A percentile compares a stretch with the other conserved stretches of the same genome.
Evolutionary conservation across 2,329 filamentous ascomycete species (phyloP).

Genomic region (Didymosphaeria variabile): DNA sequence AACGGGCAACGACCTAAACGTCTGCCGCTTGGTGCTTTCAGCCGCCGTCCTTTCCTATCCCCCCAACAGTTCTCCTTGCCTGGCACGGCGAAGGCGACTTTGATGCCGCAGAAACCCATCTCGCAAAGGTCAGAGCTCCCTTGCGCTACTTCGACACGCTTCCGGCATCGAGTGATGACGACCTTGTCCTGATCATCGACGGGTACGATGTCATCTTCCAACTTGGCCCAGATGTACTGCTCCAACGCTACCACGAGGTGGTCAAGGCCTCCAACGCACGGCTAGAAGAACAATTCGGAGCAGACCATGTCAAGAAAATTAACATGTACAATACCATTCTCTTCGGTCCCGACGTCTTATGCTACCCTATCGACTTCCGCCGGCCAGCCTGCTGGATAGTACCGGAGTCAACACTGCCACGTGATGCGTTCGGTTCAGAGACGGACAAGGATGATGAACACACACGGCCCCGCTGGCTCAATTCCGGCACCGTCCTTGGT

Average conservation of each 20-base stretch:
- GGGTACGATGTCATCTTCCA: slow-evolving; percentile 14
- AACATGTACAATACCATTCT: slow-evolving; percentile 9
- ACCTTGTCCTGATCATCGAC: slow-evolving; percentile 7
- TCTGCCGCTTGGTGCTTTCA: slow-evolving; percentile 6
- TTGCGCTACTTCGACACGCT: slow-evolving; percentile 11
- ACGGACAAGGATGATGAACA: slow-evolving; percentile 7
- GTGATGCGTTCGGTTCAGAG: neutral
- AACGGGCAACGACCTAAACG: slow-evolving; percentile 4
- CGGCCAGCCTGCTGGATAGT: slow-evolving; percentile 14
- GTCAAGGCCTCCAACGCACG: neutral
- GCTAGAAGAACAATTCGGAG: slow-evolving; percentile 1
- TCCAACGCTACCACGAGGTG: slow-evolving; percentile 6
- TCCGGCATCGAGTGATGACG: slow-evolving; percentile 1
- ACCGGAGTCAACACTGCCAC: slow-evolving; percentile 9
- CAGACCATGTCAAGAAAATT: neutral
- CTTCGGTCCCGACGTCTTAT: slow-evolving; percentile 4
- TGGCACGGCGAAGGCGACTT: slow-evolving; percentile 11
- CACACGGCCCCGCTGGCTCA: slow-evolving; percentile 11
- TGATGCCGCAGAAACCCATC: slow-evolving; percentile 7
- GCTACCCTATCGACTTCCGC: slow-evolving; percentile 11
- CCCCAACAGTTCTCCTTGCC: neutral
- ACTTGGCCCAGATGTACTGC: slow-evolving; percentile 11
- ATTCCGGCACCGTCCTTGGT: slow-evolving; percentile 9
- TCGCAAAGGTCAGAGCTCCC: slow-evolving; percentile 4
- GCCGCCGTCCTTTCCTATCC: slow-evolving; percentile 8